Conservation (phyloP, 768 basidiomycete species). For the Rhodotorula taiwanensis region DNA sequence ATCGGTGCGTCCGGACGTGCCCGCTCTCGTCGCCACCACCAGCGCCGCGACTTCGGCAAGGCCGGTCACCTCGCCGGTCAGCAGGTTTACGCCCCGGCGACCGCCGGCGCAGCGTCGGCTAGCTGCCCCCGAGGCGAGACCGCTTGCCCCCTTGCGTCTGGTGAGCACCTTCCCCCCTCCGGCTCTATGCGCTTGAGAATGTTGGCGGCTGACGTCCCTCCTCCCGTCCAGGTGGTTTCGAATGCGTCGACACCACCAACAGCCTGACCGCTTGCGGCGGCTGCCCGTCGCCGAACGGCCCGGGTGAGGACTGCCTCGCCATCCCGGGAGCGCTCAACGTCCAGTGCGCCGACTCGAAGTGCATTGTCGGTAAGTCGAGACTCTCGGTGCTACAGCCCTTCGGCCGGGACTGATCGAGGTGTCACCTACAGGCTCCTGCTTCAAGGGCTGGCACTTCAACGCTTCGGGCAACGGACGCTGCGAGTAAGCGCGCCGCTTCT, state of each 20-base stretch:
- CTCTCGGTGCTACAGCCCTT: background rate
- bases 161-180: constrained; percentile 1
- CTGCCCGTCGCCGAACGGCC: background rate
- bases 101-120: background rate
- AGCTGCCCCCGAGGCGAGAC: constrained; percentile 24
- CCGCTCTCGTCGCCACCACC: constrained; percentile 15
- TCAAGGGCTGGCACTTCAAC: constrained; percentile 5
- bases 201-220: background rate
- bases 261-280: constrained; percentile 16
- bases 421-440: constrained; percentile 5
- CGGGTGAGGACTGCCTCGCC: constrained; percentile 22
- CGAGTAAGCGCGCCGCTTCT: background rate
- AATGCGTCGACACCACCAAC: constrained; percentile 23
- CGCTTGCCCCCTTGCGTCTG: constrained; percentile 8
- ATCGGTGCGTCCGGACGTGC: background rate
- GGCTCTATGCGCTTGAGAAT: background rate
- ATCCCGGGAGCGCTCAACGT: constrained; percentile 25
- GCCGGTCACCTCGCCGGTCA: constrained; percentile 12
- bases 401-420: background rate
- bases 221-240: constrained; percentile 8
- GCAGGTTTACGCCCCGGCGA: constrained; percentile 5
- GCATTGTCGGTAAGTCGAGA: constrained; percentile 7
- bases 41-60: constrained; percentile 1
- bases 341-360: constrained; percentile 4
- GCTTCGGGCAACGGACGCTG: constrained; percentile 4